Evolutionary conservation across 345 rosid genomes (phyloP).

Genomic region (Dovyalis caffra): DNA sequence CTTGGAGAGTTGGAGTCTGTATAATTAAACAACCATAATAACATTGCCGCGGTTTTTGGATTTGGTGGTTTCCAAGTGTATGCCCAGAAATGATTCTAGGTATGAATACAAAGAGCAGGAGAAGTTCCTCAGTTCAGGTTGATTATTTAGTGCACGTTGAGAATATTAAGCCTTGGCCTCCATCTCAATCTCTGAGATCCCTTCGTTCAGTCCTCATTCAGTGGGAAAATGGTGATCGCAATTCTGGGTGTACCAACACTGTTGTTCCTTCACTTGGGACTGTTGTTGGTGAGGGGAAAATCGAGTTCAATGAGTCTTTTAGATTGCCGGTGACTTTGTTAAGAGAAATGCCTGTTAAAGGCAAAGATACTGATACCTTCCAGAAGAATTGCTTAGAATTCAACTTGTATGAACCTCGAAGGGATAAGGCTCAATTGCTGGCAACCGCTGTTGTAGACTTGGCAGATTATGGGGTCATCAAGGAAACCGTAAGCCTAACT

Average conservation of each 20-base stretch:
- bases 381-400: conserved; percentile 67
- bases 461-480: conserved; percentile 69
- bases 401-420: conserved; percentile 80
- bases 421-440: conserved; percentile 80
- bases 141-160: conserved; percentile 67
- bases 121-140: conserved; percentile 49
- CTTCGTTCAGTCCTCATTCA: conserved; percentile 80
- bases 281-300: conserved; percentile 73
- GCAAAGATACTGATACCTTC: conserved; percentile 51
- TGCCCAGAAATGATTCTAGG: conserved; percentile 63
- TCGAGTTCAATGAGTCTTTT: conserved; percentile 78
- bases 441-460: conserved; percentile 75
- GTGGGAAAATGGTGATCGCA: conserved; percentile 85
- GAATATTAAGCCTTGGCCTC: conserved; percentile 97
- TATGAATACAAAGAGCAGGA: conserved; percentile 54
- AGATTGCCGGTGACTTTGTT: conserved; percentile 63
- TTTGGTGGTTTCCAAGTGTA: conserved; percentile 13
- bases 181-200: conserved; percentile 82
- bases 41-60: not conserved
- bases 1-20: not conserved
- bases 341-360: conserved; percentile 55
- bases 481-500: conserved; percentile 42
- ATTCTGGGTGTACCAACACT: conserved; percentile 60
- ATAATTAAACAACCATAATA: not conserved
- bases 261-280: conserved; percentile 77